These are phyloP conservation scores for Gastrolobium villosum DNA, from an alignment of 306 rosid species.

Conservation along the genomic window DNA sequence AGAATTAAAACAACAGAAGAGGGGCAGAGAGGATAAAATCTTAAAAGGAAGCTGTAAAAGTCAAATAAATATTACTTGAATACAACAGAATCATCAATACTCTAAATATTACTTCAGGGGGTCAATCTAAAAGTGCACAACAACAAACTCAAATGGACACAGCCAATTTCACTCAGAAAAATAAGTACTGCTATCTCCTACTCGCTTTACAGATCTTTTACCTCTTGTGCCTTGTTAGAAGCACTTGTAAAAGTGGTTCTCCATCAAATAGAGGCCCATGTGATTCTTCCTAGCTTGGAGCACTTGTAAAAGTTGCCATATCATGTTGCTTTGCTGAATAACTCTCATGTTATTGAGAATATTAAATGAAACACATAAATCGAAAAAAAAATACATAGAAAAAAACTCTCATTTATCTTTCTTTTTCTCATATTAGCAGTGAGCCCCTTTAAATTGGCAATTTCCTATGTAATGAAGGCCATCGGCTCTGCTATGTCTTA, in stretches of 20 bases:
- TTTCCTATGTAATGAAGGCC: conserved; percentile 23
- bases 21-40: not conserved
- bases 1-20: not conserved
- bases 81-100: conserved; percentile 47
- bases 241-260: conserved; percentile 56
- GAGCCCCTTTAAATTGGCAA: not conserved
- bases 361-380: too few species aligned
- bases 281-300: conserved; percentile 41
- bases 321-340: too few species aligned
- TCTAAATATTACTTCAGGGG: conserved; percentile 41
- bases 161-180: conserved; percentile 60
- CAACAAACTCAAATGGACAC: conserved; percentile 56
- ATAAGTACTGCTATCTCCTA: conserved; percentile 73
- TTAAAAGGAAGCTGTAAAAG: conserved; percentile 19
- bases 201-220: conserved; percentile 60
- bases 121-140: conserved; percentile 47
- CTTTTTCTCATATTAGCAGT: too few species aligned
- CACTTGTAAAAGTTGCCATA: conserved; percentile 33
- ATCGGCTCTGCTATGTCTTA: conserved; percentile 38
- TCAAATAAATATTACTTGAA: conserved; percentile 47
- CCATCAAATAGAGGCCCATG: conserved; percentile 45
- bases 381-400: too few species aligned
- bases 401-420: too few species aligned
- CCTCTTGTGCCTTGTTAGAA: conserved; percentile 50
- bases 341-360: too few species aligned